Evolutionary conservation across 2,329 filamentous ascomycete species (phyloP).

Genomic region (Lojkania enalia): DNA sequence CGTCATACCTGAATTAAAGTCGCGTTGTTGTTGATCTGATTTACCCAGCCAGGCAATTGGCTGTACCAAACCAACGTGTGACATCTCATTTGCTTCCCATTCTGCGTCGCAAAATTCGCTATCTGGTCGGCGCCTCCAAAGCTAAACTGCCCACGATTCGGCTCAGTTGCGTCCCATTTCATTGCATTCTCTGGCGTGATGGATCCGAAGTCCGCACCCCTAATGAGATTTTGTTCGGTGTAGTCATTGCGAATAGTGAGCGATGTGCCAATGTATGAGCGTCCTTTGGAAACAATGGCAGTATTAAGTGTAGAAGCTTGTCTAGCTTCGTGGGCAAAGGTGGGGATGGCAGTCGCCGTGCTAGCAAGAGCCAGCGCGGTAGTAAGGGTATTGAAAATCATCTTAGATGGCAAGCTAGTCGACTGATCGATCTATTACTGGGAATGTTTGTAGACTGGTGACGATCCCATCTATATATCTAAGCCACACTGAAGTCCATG

Average conservation of each 20-base stretch:
- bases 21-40: slow-evolving; percentile 2
- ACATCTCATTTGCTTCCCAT: slow-evolving; percentile 43
- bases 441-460: neutral
- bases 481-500: too few relatives aligned
- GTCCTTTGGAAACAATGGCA: slow-evolving; percentile 28
- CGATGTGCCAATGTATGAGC: slow-evolving; percentile 42
- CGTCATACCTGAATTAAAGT: neutral
- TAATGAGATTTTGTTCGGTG: slow-evolving; percentile 26
- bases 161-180: slow-evolving; percentile 48
- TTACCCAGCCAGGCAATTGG: slow-evolving; percentile 44
- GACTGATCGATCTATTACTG: slow-evolving; percentile 3
- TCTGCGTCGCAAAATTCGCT: slow-evolving; percentile 41
- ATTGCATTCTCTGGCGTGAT: slow-evolving; percentile 45
- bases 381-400: slow-evolving; percentile 25
- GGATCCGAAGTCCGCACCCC: slow-evolving; percentile 30
- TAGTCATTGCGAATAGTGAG: slow-evolving; percentile 41
- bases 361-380: slow-evolving; percentile 25
- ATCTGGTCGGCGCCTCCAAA: slow-evolving; percentile 40
- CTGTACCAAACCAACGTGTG: slow-evolving; percentile 48
- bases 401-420: too few relatives aligned
- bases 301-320: slow-evolving; percentile 27
- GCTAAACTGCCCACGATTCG: slow-evolving; percentile 38
- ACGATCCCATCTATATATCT: neutral
- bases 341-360: slow-evolving; percentile 18
- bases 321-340: slow-evolving; percentile 17